Conservation (phyloP, 805 yeast species). For the Teunomyces atbi region DNA sequence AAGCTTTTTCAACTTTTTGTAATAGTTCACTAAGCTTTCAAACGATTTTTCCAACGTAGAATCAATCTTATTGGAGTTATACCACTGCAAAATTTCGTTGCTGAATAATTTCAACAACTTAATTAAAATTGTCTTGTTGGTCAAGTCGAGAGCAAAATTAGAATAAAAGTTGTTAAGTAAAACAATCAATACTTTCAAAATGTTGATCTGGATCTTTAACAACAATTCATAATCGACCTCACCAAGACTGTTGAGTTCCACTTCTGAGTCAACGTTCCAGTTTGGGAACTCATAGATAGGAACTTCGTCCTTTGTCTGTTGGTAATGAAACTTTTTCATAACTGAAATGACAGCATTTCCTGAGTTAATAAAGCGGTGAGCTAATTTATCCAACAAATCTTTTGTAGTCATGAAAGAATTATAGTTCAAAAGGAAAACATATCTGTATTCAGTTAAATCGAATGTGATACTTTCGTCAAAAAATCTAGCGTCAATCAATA, state of each 20-base stretch:
- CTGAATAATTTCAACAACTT: constrained; percentile 67
- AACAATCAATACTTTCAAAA: constrained; percentile 70
- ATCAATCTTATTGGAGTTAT: constrained; percentile 42
- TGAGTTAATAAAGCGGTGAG: constrained; percentile 40
- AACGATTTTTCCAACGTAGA: constrained; percentile 32
- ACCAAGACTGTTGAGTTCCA: constrained; percentile 39
- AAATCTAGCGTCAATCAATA: constrained; percentile 68
- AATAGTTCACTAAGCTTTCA: constrained; percentile 44
- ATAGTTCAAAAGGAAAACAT: constrained; percentile 42
- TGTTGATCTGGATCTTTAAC: constrained; percentile 77
- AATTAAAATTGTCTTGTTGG: constrained; percentile 57
- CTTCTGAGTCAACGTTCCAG: constrained; percentile 49
- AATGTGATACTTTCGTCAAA: constrained; percentile 40
- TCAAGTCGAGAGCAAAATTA: constrained; percentile 69
- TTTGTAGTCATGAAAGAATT: constrained; percentile 39
- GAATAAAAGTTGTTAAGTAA: constrained; percentile 70
- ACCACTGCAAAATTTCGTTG: constrained; percentile 56
- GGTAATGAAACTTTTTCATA: constrained; percentile 29
- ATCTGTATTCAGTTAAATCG: constrained; percentile 40
- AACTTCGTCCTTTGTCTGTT: constrained; percentile 7
- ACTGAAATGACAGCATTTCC: constrained; percentile 46
- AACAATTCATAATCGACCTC: constrained; percentile 64
- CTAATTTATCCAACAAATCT: constrained; percentile 38
- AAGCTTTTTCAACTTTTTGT: constrained; percentile 63
- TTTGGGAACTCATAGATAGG: constrained; percentile 47